These are phyloP conservation scores for Moesziomyces antarcticus DNA, from an alignment of 1,284 basidiomycete species.

Conservation along the genomic window DNA sequence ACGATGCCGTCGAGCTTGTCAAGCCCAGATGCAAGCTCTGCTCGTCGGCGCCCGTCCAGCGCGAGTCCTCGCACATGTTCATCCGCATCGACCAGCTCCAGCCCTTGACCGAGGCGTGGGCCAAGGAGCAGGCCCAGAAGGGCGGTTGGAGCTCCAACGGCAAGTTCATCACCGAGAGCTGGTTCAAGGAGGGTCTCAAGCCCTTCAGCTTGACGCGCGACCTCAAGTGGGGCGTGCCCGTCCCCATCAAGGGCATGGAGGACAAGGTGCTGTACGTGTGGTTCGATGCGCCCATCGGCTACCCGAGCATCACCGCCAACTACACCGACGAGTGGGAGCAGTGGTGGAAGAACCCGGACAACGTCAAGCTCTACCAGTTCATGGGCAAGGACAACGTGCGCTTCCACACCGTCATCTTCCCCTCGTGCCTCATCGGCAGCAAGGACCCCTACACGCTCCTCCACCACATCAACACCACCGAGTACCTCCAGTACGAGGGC, in stretches of 20 bases:
- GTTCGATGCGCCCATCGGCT: slow-evolving; percentile 98
- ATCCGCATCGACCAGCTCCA: slow-evolving; percentile 87
- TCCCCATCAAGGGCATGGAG: slow-evolving; percentile 84
- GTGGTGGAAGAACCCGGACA: slow-evolving; percentile 96
- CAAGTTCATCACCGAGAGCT: slow-evolving; percentile 89
- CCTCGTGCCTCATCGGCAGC: slow-evolving; percentile 88
- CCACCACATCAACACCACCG: slow-evolving; percentile 94
- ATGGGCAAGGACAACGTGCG: slow-evolving; percentile 86
- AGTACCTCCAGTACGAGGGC: slow-evolving; percentile 98
- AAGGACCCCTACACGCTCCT: slow-evolving; percentile 92
- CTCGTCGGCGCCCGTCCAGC: slow-evolving; percentile 76
- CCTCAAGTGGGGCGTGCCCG: slow-evolving; percentile 94
- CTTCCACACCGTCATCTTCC: slow-evolving; percentile 98
- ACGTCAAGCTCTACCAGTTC: slow-evolving; percentile 96
- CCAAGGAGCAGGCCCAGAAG: slow-evolving; percentile 79
- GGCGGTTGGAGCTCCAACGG: slow-evolving; percentile 94
- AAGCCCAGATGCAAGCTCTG: slow-evolving; percentile 93
- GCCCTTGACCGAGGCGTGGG: slow-evolving; percentile 86
- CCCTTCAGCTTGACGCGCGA: slow-evolving; percentile 94
- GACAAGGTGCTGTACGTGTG: slow-evolving; percentile 93
- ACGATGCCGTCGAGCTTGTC: slow-evolving; percentile 88
- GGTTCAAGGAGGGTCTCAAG: slow-evolving; percentile 85
- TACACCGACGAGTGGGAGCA: slow-evolving; percentile 93
- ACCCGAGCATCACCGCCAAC: slow-evolving; percentile 95
- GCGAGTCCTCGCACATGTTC: slow-evolving; percentile 90